These are phyloP conservation scores for Pisolithus tinctorius DNA, from an alignment of 768 basidiomycete genomes.

Conservation along the genomic window DNA sequence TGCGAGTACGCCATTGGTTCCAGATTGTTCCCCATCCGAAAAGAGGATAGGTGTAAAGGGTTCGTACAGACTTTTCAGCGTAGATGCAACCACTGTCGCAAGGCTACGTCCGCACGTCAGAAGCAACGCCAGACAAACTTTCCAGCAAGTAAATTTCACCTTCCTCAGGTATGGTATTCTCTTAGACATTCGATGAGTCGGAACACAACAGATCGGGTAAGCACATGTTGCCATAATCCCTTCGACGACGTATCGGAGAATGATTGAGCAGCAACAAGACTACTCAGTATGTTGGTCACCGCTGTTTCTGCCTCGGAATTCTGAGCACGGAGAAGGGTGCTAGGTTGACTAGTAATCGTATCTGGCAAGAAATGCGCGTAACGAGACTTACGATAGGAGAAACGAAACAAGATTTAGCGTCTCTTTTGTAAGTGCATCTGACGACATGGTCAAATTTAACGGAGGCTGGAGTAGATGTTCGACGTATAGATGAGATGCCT, in stretches of 20 bases:
- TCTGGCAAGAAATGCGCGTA: not conserved
- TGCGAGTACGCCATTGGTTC: not conserved
- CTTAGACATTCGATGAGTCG: constrained; percentile 16
- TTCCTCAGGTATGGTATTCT: constrained; percentile 10
- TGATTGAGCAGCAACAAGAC: constrained; percentile 7
- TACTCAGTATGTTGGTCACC: no score
- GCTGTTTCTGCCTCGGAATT: constrained; percentile 13
- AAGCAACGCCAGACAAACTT: not conserved
- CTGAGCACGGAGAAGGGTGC: constrained; percentile 19
- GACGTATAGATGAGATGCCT: no score
- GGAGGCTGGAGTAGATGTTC: constrained; percentile 11
- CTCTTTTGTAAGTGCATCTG: constrained; percentile 14
- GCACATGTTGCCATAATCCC: constrained; percentile 12
- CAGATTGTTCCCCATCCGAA: constrained; percentile 1
- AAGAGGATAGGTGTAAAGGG: constrained; percentile 11
- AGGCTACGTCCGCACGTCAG: constrained; percentile 7
- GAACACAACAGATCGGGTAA: constrained; percentile 15
- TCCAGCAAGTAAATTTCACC: constrained; percentile 9
- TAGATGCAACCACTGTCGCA: constrained; percentile 3
- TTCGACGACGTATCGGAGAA: constrained; percentile 13
- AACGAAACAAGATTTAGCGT: constrained; percentile 46
- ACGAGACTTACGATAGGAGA: constrained; percentile 38
- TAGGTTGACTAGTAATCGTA: no score
- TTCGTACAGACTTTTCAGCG: constrained; percentile 14
- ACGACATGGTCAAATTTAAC: constrained; percentile 2